These are phyloP conservation scores for Psilocybe cubensis DNA, from an alignment of 768 basidiomycete species.

Conservation along the genomic window DNA sequence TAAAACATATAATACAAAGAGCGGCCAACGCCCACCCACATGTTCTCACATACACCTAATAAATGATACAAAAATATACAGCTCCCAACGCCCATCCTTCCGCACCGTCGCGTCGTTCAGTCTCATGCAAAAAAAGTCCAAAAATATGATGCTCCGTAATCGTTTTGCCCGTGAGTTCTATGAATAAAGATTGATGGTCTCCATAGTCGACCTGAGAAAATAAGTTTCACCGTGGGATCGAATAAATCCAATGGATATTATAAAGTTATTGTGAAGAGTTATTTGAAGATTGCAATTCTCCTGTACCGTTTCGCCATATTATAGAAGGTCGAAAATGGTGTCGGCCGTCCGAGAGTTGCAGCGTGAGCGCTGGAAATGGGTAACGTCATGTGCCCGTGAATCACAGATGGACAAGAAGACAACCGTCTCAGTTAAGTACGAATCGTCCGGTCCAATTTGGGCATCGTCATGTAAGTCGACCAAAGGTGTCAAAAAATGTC, in stretches of 20 bases:
- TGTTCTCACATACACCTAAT: neutral
- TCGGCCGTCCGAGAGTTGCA: neutral
- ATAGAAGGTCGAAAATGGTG: neutral
- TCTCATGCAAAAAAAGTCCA: neutral
- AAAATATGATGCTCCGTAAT: neutral
- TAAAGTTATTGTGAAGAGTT: neutral
- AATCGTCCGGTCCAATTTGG: neutral
- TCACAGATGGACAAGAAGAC: neutral
- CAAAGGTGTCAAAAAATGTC: neutral
- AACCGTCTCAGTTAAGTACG: neutral
- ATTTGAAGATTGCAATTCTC: neutral
- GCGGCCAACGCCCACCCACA: neutral
- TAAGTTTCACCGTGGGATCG: neutral
- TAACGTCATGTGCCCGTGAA: neutral
- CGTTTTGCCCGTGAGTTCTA: neutral
- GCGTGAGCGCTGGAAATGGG: neutral
- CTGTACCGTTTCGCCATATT: neutral
- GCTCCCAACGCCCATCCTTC: neutral
- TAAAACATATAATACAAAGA: neutral
- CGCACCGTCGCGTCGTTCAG: neutral
- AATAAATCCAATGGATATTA: neutral
- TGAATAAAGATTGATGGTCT: neutral
- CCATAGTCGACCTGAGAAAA: neutral
- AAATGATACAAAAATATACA: neutral
- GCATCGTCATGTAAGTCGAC: neutral